phyloP scores from a whole-genome alignment of 257 asterid species.

The Hygrophila difformis region DNA sequence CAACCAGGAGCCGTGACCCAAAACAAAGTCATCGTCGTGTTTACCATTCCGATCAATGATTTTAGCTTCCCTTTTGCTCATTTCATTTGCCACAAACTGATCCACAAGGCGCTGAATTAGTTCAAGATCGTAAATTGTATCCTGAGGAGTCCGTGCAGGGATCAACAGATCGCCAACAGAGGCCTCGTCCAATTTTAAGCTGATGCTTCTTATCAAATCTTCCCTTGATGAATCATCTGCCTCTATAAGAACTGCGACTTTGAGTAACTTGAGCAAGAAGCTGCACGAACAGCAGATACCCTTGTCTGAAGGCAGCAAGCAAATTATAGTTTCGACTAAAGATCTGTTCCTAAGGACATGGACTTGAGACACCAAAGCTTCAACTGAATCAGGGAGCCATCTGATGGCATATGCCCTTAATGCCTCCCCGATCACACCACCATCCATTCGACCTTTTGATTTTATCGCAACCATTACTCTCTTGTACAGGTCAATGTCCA shows the following conservation, averaged over 20 bases:
- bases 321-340: constrained; percentile 69
- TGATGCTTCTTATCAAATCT: constrained; percentile 39
- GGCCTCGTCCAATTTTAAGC: constrained; percentile 69
- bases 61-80: constrained; percentile 22
- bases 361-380: constrained; percentile 59
- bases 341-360: constrained; percentile 50
- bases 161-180: constrained; percentile 53
- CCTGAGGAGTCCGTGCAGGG: constrained; percentile 64
- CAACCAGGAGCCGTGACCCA: constrained; percentile 66
- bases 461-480: constrained; percentile 70
- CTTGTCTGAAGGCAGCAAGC: constrained; percentile 66
- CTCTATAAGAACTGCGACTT: constrained; percentile 60
- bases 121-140: constrained; percentile 53
- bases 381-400: constrained; percentile 82
- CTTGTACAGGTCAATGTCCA: constrained; percentile 71
- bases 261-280: constrained; percentile 68
- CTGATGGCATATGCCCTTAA: constrained; percentile 60
- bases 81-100: constrained; percentile 40
- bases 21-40: constrained; percentile 33
- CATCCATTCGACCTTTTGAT: constrained; percentile 72
- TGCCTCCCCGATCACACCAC: constrained; percentile 69
- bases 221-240: constrained; percentile 57
- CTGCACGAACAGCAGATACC: constrained; percentile 51
- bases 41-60: constrained; percentile 25
- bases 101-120: constrained; percentile 56